Conservation (phyloP, 2,329 filamentous ascomycete species). For the Aspergillus novofumigatus region DNA sequence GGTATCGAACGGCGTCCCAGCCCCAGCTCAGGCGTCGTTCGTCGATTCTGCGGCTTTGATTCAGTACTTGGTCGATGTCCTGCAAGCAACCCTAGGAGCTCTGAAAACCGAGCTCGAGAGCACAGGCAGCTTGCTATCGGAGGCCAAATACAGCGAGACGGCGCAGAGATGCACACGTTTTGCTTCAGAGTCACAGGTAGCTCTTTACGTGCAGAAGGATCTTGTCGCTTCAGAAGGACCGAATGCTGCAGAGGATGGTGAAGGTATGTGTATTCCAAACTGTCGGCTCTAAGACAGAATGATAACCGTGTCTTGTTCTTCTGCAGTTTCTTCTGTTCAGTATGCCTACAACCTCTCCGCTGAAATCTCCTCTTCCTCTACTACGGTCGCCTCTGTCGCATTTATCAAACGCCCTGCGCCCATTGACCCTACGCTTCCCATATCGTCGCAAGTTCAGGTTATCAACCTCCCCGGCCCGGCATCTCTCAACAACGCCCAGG, state of each 20-base stretch:
- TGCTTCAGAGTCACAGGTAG: constrained; percentile 79
- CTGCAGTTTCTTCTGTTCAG: constrained; percentile 27
- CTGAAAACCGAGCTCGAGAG: constrained; percentile 73
- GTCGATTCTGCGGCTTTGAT: constrained; percentile 67
- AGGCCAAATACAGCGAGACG: constrained; percentile 69
- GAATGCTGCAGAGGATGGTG: constrained; percentile 33
- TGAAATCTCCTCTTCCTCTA: constrained; percentile 70
- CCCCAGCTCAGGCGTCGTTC: constrained; percentile 27
- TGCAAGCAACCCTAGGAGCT: constrained; percentile 70
- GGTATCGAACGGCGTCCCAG: constrained; percentile 33
- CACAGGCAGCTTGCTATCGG: constrained; percentile 76
- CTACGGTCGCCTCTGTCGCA: constrained; percentile 81
- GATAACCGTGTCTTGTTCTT: not conserved
- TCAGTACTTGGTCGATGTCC: constrained; percentile 66
- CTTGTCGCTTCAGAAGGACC: constrained; percentile 52
- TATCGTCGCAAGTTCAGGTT: constrained; percentile 86
- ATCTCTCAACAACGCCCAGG: constrained; percentile 60
- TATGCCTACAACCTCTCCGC: constrained; percentile 77
- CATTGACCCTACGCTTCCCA: constrained; percentile 75
- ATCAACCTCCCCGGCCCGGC: constrained; percentile 85
- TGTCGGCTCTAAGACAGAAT: not conserved
- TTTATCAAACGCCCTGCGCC: constrained; percentile 86
- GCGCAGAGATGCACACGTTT: constrained; percentile 84
- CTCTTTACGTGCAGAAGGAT: constrained; percentile 85
- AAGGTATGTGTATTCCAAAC: constrained; percentile 34